Percentiles rank a stretch among this genome's conserved stretches.
Conservation (phyloP, 345 rosid genomes). For the Aquilaria malaccensis region DNA sequence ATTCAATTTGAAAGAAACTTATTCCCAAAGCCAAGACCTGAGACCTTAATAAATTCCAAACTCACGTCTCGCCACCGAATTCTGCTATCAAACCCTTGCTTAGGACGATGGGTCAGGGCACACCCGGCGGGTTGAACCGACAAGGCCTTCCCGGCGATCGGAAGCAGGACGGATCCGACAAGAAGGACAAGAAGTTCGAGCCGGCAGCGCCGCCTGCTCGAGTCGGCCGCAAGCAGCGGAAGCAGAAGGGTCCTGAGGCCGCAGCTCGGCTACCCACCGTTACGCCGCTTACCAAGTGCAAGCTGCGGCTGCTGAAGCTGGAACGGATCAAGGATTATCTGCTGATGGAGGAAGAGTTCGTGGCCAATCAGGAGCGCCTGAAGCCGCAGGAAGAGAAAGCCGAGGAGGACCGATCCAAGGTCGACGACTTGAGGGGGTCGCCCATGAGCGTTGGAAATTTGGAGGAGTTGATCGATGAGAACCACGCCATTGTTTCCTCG, state of each 20-base stretch:
- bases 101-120: constrained; percentile 72
- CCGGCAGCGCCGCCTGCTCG: constrained; percentile 90
- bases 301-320: constrained; percentile 69
- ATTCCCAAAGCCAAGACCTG: no score
- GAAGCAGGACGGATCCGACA: constrained; percentile 63
- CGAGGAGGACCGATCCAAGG: constrained; percentile 89
- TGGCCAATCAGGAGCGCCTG: constrained; percentile 77
- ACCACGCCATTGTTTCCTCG: constrained; percentile 89
- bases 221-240: constrained; percentile 82
- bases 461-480: constrained; percentile 96
- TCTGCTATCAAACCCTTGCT: not conserved
- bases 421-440: constrained; percentile 84
- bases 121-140: constrained; percentile 76
- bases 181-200: constrained; percentile 91
- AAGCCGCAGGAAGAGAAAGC: constrained; percentile 98
- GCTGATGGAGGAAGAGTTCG: constrained; percentile 96
- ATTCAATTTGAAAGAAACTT: no score
- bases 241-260: constrained; percentile 88
- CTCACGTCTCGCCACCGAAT: no score
- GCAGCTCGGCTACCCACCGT: constrained; percentile 86
- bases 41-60: no score
- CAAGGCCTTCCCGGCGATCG: constrained; percentile 61
- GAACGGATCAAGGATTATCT: constrained; percentile 89
- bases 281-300: constrained; percentile 78
- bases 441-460: constrained; percentile 97